phyloP scores from a whole-genome alignment of 2,329 filamentous ascomycete genomes.

The Didymella segeticola region DNA sequence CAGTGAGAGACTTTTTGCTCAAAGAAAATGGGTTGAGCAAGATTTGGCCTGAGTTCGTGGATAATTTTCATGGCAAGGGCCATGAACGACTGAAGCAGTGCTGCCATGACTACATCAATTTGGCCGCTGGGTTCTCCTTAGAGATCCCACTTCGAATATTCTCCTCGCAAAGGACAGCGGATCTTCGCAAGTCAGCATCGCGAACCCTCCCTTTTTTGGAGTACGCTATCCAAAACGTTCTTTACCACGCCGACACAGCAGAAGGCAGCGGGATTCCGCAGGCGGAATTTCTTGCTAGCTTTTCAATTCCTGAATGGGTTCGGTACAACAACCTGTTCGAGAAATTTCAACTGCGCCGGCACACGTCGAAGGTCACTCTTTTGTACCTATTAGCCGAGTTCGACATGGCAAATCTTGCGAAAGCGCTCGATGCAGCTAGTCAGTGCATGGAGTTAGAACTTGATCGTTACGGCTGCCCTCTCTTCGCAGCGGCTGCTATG shows the following conservation, averaged over 20 bases:
- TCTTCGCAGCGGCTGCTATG: slow-evolving; percentile 2
- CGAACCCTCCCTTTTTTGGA: slow-evolving; percentile 54
- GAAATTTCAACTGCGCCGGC: slow-evolving; percentile 28
- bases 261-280: slow-evolving; percentile 30
- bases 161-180: not conserved
- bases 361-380: slow-evolving; percentile 20
- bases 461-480: slow-evolving; percentile 39
- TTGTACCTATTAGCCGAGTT: slow-evolving; percentile 32
- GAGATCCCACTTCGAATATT: not conserved
- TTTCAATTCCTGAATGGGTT: slow-evolving; percentile 41
- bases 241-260: slow-evolving; percentile 53
- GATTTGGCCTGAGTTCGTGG: slow-evolving; percentile 44
- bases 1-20: slow-evolving; percentile 49
- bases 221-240: slow-evolving; percentile 52
- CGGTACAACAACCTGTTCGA: slow-evolving; percentile 43
- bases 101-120: slow-evolving; percentile 52
- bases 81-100: slow-evolving; percentile 52
- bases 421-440: slow-evolving; percentile 23
- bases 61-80: slow-evolving; percentile 43
- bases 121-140: slow-evolving; percentile 14
- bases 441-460: slow-evolving; percentile 27
- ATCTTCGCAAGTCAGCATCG: slow-evolving; percentile 1
- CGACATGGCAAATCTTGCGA: slow-evolving; percentile 39
- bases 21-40: slow-evolving; percentile 41
- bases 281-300: slow-evolving; percentile 25